These are phyloP conservation scores for Phlebopus sp. DNA, from an alignment of 1,284 basidiomycete species.

Conservation along the genomic window DNA sequence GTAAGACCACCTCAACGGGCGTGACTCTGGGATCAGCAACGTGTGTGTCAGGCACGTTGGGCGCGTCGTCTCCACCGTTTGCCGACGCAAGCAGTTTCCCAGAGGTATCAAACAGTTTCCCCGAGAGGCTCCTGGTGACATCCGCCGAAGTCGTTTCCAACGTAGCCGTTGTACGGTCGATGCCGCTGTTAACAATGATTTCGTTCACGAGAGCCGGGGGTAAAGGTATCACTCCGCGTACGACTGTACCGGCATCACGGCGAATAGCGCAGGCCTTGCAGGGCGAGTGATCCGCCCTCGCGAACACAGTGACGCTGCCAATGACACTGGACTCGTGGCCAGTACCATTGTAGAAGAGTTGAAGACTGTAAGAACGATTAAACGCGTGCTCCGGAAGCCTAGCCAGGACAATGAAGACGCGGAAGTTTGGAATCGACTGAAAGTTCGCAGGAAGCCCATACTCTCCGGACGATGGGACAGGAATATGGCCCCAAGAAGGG, in stretches of 20 bases:
- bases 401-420: conserved; percentile 9
- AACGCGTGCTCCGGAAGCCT: conserved; percentile 10
- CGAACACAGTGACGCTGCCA: conserved; percentile 9
- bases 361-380: conserved; percentile 9
- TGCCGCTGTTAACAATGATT: neutral
- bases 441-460: conserved; percentile 1
- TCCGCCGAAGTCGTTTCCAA: conserved; percentile 1
- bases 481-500: conserved; percentile 4
- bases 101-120: conserved; percentile 4
- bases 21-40: neutral
- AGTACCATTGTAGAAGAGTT: conserved; percentile 7
- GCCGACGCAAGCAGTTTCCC: conserved; percentile 7
- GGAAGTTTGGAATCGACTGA: conserved; percentile 3
- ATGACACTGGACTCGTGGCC: conserved; percentile 1
- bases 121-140: conserved; percentile 4
- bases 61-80: conserved; percentile 1
- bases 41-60: neutral
- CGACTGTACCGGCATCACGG: neutral
- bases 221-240: conserved; percentile 10
- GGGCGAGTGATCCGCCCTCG: conserved; percentile 9
- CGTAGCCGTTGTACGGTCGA: neutral
- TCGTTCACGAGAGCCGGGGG: conserved; percentile 3
- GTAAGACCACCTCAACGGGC: conserved; percentile 7
- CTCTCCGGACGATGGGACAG: conserved; percentile 3
- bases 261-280: conserved; percentile 11